phyloP scores from a whole-genome alignment of 2,329 filamentous ascomycete species.

The Stachybotrys elegans region DNA sequence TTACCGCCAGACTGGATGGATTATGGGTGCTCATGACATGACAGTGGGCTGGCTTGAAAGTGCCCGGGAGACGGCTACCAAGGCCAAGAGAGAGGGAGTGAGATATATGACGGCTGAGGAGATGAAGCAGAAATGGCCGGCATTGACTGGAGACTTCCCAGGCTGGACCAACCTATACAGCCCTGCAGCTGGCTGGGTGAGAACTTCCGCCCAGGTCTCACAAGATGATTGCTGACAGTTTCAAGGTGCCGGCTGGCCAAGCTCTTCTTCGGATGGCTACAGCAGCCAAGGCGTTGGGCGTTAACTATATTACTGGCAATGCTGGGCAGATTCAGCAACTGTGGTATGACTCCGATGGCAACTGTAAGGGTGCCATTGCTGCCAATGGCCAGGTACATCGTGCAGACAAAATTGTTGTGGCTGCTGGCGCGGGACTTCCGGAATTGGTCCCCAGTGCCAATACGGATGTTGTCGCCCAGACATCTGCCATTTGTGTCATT shows the following conservation, averaged over 20 bases:
- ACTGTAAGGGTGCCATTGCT: constrained; percentile 43
- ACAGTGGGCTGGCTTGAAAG: constrained; percentile 23
- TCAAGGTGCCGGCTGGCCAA: too few species aligned
- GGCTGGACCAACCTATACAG: constrained; percentile 22
- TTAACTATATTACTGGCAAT: constrained; percentile 21
- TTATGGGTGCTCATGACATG: too few species aligned
- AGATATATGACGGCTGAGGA: constrained; percentile 17
- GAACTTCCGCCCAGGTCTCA: constrained; percentile 15
- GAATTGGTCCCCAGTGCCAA: constrained; percentile 58
- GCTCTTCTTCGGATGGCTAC: constrained; percentile 25
- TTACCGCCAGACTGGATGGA: constrained; percentile 27
- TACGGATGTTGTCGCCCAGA: constrained; percentile 57
- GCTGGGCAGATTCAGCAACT: constrained; percentile 16
- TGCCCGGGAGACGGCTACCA: constrained; percentile 17
- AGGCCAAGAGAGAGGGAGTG: constrained; percentile 14
- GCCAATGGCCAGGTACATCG: constrained; percentile 38
- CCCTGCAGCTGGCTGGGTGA: constrained; percentile 24
- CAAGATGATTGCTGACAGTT: too few species aligned
- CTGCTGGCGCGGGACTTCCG: constrained; percentile 62
- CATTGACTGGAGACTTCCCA: constrained; percentile 17
- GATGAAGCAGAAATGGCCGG: constrained; percentile 22
- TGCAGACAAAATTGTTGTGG: constrained; percentile 58
- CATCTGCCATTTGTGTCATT: constrained; percentile 60
- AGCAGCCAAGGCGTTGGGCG: constrained; percentile 19
- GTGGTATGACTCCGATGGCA: constrained; percentile 16